Evolutionary conservation across 768 basidiomycete genomes (phyloP).

Genomic region (Mycena metata): DNA sequence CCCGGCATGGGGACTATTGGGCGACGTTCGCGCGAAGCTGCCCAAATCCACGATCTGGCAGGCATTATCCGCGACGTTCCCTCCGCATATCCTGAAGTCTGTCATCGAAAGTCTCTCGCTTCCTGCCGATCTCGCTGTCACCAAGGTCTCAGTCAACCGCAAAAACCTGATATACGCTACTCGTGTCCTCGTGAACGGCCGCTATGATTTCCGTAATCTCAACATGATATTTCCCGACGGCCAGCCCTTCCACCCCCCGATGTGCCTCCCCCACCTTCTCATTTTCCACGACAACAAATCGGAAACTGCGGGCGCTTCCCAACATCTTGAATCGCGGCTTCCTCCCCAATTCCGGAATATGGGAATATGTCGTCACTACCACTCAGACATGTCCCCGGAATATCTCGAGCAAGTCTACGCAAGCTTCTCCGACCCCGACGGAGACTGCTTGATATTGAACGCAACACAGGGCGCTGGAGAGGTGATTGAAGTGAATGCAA

Average conservation of each 20-base stretch:
- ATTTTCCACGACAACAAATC: conserved; percentile 11
- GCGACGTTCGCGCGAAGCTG: background rate
- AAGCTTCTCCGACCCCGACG: conserved; percentile 18
- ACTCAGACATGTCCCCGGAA: conserved; percentile 15
- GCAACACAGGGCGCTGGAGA: conserved; percentile 14
- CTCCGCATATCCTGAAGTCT: conserved; percentile 1
- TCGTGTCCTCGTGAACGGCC: background rate
- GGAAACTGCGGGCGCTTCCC: background rate
- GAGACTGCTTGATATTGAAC: background rate
- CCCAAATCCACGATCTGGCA: background rate
- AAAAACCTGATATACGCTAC: conserved; percentile 15
- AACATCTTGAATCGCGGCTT: background rate
- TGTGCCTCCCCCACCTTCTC: conserved; percentile 1
- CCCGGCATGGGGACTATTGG: background rate
- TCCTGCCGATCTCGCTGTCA: background rate
- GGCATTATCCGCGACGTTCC: conserved; percentile 5
- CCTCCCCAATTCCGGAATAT: background rate
- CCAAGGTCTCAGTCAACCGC: conserved; percentile 4
- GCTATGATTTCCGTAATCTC: background rate
- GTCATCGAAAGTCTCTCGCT: background rate
- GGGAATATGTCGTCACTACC: conserved; percentile 15
- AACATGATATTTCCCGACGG: background rate
- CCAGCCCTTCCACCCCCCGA: conserved; percentile 17
- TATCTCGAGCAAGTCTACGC: conserved; percentile 5
- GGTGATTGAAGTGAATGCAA: background rate